Evolutionary conservation across 2,329 filamentous ascomycete genomes (phyloP), one percentile per base, ranked within the genome.

Genomic region (Penicillium aurantiogriseum): DNA sequence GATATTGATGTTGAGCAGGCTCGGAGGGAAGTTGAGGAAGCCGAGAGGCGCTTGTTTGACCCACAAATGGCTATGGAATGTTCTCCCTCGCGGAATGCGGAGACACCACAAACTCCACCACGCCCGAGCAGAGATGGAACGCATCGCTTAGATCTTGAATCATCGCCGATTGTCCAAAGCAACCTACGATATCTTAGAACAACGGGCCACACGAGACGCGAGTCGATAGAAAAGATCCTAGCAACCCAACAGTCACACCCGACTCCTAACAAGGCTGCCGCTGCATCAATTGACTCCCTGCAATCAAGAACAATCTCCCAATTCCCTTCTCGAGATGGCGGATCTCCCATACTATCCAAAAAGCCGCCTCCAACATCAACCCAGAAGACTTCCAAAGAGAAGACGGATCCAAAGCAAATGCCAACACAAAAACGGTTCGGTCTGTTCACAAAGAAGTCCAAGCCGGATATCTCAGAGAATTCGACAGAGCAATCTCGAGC

Each of bases 401-500:
- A 64, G 19, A 66, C 71, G 15, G 71, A 72, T 50, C 38, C 67
- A 4, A 72, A 72, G 10, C 68, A 61, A 42, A 54, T 67, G 9
- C 60, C 51, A 35, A 70, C 76, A 77, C 40, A 85, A 79, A 56
- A 86, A 81, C 84, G 88, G 2, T 94, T 96, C 71, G 88, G 89
- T 1, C 81, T 96, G 53, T 96, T 96, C 67, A 81, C 87, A 9
- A 85, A 88, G 63, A 87, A 86, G 55, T 86, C 86, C 15, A 95
- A 91, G 72, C 80, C 84, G 0, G 80, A 84, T 0, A 71, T 83
- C 4, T 80, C 85, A 42, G 70, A 74, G n/a, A 59, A 75, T 11
- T 73, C 73, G 21, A 58, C 71, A 0, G 82, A 86, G n/a, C 85
- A 83, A 69, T 80, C 82, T 38, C 85, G 82, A 61, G 69, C 78